Evolutionary conservation across 2,329 filamentous ascomycete species (phyloP), one percentile per base, ranked within the genome.

Genomic region (Ceratocystis albifundus): DNA sequence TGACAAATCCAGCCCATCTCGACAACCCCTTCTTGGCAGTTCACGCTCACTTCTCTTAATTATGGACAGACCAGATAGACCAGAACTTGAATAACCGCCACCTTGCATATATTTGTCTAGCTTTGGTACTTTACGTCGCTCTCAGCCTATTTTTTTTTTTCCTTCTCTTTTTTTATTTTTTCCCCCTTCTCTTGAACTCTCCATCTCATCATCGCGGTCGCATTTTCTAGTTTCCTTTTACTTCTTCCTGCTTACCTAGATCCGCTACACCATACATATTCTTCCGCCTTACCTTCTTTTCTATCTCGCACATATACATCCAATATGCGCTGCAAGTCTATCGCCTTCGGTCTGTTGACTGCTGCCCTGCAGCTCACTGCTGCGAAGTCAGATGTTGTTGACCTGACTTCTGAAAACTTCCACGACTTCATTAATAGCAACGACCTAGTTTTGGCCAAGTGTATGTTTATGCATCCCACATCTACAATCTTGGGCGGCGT

Each of bases 371-470:
- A 84, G 72, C 80, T 83, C 69, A 82, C 86, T 69, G 84, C 82
- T 71, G 79, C 80, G 57, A 81, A 81, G 62, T 96, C 90, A 61
- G 91, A 97, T 75, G 94, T 99, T 70, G 78, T 85, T 73, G 85
- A 90, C 71, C 82, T 99, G 70, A 95, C 88, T 77, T 87, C 87
- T 77, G 90, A 93, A 74, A 90, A 84, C 70, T 99, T 99, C 77
- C 83, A 88, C 71, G 84, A 87, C 69, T 99, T 96, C 77, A 80
- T 99, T 74, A 88, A 88, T 76, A 79, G 85, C 72, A 88, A 97
- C 76, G 86, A 90, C 72, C 83, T 99, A 67, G 93, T 96, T 66
- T 87, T 99, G 69, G 91, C 91, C 72, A 92, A 99, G 80, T 99
- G 89, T 93, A 81, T 79, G 88, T 79, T 50, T 32, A 28, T 41